Base-by-base conservation (phyloP, 495 filamentous ascomycete genomes). In the Tuber magnatum region DNA sequence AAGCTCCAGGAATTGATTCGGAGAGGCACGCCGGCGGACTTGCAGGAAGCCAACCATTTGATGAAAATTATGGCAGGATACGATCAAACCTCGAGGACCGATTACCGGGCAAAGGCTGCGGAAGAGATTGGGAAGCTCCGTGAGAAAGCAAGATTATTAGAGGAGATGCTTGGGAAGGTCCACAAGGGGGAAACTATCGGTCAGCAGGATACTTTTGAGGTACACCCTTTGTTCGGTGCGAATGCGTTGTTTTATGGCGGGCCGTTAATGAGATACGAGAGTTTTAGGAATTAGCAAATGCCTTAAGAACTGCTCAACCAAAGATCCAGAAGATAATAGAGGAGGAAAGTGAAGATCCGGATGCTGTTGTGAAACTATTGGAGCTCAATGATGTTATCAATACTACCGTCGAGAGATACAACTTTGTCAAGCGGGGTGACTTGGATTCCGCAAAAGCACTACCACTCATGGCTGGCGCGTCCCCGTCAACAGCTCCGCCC, bases 251-350 rank as follows among this genome's bases (percentile, higher is more conserved):
- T 75, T 51, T 46, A 65, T 22, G 48, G 35, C 68, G 35, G 43
- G 38, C 14, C 73, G 72, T 74, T 77, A 24, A 76, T 68, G 42
- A 65, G 44, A 38, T 70, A 68, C 28, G 77, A 51, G 73, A 71
- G 56, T 56, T 70, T 22, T 78, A 92, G 87, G 95, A 98, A 85
- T 89, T 99, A 71, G 93, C 93, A n/a, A 91, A 90, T 80, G 90
- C 95, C 7, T 86, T 99, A 43, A 92, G 92, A 83, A 97, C 92
- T 78, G 96, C 95, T 18, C 96, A 98, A 73, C 96, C 95, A 1
- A 98, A 99, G 85, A 99, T 98, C 74, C 94, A 97, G 81, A 97
- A 91, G 85, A 99, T 99, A 94, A 97, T 96, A 82, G 96, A 99
- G 82, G 95, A 98, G 81, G 95, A 99, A 82, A 97, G 93, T 22